Evolutionary conservation across 305 asterid genomes (phyloP).

Genomic region (Coffea humblotiana): DNA sequence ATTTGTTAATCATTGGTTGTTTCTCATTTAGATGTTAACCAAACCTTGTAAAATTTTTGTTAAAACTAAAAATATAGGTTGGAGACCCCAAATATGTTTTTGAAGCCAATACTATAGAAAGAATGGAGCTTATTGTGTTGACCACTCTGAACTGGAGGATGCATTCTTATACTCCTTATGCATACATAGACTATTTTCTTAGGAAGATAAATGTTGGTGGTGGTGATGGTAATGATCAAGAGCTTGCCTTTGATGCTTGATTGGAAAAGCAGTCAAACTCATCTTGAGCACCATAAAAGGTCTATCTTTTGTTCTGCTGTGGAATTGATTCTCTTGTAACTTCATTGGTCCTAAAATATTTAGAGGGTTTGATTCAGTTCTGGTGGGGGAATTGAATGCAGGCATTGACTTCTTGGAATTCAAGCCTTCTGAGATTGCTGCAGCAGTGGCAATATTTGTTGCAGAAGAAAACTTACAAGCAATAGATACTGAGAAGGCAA

Average conservation of each 20-base stretch:
- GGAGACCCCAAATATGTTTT: conserved; percentile 50
- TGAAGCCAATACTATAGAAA: conserved; percentile 51
- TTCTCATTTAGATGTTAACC: neutral
- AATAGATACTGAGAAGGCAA: conserved; percentile 47
- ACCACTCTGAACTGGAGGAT: conserved; percentile 60
- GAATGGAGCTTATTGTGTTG: conserved; percentile 72
- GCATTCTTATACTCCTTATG: conserved; percentile 61
- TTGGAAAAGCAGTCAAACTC: conserved; percentile 47
- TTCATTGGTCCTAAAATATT: neutral
- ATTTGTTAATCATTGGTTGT: neutral
- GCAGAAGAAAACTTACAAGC: conserved; percentile 38
- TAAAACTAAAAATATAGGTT: conserved; percentile 32
- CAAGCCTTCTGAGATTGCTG: conserved; percentile 76
- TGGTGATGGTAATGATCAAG: conserved; percentile 20
- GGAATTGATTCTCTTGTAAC: conserved; percentile 9
- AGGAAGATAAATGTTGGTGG: conserved; percentile 29
- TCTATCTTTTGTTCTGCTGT: conserved; percentile 15
- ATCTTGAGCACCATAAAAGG: conserved; percentile 57
- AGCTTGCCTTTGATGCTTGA: conserved; percentile 29
- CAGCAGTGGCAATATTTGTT: conserved; percentile 66
- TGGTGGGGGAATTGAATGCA: conserved; percentile 54
- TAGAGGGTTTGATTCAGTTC: conserved; percentile 23
- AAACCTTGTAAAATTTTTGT: neutral
- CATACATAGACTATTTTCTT: conserved; percentile 59
- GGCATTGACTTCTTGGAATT: conserved; percentile 83